Base-by-base conservation (phyloP, 495 filamentous ascomycete species). In the Diplogelasinospora grovesii region DNA sequence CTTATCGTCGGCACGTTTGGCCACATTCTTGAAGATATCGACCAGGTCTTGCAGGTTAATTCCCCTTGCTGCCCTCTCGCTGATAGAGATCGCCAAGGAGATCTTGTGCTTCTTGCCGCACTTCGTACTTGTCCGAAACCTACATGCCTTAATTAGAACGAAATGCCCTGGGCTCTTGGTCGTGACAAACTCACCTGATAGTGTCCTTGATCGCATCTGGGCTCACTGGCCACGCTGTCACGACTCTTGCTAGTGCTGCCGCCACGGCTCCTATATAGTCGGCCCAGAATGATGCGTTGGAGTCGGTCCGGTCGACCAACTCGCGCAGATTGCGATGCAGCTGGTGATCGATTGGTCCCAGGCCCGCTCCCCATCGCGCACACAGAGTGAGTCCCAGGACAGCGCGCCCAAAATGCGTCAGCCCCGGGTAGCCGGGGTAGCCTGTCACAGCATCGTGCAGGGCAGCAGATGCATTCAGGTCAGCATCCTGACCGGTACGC, bases 361-460 rank as follows among this genome's bases (percentile, higher is more conserved):
- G 61, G 41, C 75, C 69, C 5, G 75, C 79, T 10, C 81, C 84
- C 75, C 85, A 93, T 46, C 89, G 73, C 31, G 81, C 83, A 38
- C 80, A 88, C 9, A 90, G 72, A 2, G 82, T 73, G 2, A 95
- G 61, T 0, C 81, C 83, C 2, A 95, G 61, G 1, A 86, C 62
- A 1, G 82, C 79, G 3, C 89, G 76, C 23, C 81, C 70, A 10
- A 75, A 46, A 45, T 96, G 89, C 1, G 74, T 77, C 8, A 94
- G 63, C 0, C 88, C 86, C 35, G 89, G 83, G 1, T 74, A 67
- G 11, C 83, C 74, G 0, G 90, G 63, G 8, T 80, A 57, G 0
- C 83, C 82, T 0, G 77, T 79, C 6, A 84, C 78, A 0, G 89
- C 86, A 28, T 75, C 70, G 37, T 86, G 80, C 5, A 96, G 60